Percentiles rank a stretch among this genome's conserved stretches.
Conservation (phyloP, 495 filamentous ascomycete species). For the Trichoderma gamsii region DNA sequence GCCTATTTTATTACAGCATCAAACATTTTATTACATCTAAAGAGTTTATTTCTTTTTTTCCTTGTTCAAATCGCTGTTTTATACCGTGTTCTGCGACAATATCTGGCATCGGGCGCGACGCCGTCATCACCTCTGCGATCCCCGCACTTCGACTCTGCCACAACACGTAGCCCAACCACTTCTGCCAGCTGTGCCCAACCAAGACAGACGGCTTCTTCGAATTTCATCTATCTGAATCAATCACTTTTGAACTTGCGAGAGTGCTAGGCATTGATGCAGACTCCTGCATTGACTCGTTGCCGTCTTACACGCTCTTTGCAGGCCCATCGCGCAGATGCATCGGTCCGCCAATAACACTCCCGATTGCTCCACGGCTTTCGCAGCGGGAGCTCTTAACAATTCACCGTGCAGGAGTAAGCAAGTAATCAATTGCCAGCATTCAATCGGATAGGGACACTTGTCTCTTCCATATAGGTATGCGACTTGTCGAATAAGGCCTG, state of each 20-base stretch:
- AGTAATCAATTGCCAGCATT: neutral
- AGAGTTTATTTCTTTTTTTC: neutral
- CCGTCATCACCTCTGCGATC: neutral
- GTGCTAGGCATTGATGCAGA: neutral
- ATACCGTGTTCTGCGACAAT: neutral
- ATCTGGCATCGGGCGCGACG: neutral
- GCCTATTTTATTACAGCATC: neutral
- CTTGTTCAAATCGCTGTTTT: neutral
- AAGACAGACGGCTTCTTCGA: neutral
- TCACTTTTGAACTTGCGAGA: neutral
- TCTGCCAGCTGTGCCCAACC: neutral
- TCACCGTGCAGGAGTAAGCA: conserved; percentile 11
- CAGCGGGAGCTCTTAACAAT: neutral
- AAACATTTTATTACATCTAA: neutral
- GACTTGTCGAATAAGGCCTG: neutral
- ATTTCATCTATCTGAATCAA: neutral
- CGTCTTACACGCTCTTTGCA: neutral
- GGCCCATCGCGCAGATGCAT: neutral
- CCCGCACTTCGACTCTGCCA: conserved; percentile 1
- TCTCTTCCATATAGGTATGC: neutral
- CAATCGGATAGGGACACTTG: neutral
- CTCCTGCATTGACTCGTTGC: neutral
- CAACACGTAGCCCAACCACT: neutral
- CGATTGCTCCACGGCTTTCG: neutral
- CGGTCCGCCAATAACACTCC: neutral